Evolutionary conservation across 1,284 basidiomycete genomes (phyloP).

Genomic region (Irpex sp.): DNA sequence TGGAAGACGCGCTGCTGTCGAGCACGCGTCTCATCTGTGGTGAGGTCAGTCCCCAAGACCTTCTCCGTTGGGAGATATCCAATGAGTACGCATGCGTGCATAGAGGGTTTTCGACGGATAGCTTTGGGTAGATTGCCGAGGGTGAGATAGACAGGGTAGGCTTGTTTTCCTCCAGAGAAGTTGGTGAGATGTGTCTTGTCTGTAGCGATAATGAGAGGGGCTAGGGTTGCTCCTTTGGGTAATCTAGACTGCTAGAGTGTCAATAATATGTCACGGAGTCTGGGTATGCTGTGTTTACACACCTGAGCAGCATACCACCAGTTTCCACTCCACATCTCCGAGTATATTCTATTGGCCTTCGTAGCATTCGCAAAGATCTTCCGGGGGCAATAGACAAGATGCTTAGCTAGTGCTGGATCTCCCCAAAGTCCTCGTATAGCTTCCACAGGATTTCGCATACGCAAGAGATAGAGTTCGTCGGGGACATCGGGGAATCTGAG

Average conservation of each 20-base stretch:
- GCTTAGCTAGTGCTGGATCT: constrained; percentile 27
- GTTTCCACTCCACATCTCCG: constrained; percentile 39
- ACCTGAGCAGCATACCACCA: constrained; percentile 22
- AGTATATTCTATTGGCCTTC: constrained; percentile 21
- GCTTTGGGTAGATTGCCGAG: constrained; percentile 35
- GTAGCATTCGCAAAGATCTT: constrained; percentile 25
- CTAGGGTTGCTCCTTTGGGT: constrained; percentile 3
- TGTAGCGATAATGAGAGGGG: constrained; percentile 31
- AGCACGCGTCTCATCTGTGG: constrained; percentile 11
- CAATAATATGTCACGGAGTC: not conserved
- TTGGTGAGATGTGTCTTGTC: constrained; percentile 36
- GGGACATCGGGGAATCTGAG: too few species aligned
- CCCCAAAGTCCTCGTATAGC: constrained; percentile 29
- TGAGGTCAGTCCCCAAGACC: constrained; percentile 29
- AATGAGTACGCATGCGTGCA: constrained; percentile 29
- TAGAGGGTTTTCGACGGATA: constrained; percentile 24
- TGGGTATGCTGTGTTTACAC: not conserved
- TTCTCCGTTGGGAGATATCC: constrained; percentile 39
- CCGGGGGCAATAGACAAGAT: constrained; percentile 29
- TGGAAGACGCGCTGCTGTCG: constrained; percentile 34
- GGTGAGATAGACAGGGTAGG: constrained; percentile 37
- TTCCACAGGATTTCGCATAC: constrained; percentile 26
- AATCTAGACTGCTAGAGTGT: constrained; percentile 9
- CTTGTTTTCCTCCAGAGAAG: constrained; percentile 32
- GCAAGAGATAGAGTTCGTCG: too few species aligned